Evolutionary conservation across 768 basidiomycete genomes (phyloP), one percentile per base, ranked within the genome.

Genomic region (Phaeolepiota aurea): DNA sequence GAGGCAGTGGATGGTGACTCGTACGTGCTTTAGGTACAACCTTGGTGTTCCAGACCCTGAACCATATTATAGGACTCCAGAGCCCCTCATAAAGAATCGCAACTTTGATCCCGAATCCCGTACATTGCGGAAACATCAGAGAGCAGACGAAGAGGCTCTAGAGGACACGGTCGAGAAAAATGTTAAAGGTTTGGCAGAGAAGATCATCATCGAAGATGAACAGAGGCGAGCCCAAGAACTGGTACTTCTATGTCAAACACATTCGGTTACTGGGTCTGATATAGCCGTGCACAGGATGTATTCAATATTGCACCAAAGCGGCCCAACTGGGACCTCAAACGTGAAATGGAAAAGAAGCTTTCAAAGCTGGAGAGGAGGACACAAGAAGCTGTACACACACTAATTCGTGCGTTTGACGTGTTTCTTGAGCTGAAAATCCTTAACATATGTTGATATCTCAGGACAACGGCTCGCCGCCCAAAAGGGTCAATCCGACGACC

Each of bases 231-330:
- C 77, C 9, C 85, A 94, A 58, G 94, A 98, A 51, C 68, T 98
- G 56, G 93, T 93, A 56, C 33, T 21, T 16, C 32, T 36, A 40
- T 20, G 37, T 33, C 16, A 32, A 38, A n/a, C 39, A 28, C 19
- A 25, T 20, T 31, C 20, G n/a, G n/a, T n/a, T 18, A 32, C 38
- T 32, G 23, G 47, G 16, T 23, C 35, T 22, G 37, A 18, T 34
- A 43, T 32, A 37, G 21, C 10, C 23, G 34, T 33, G n/a, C n/a
- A 30, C 30, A 94, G 92, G 89, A 94, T 56, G 70, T 96, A 33
- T 88, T 96, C 58, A 98, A 96, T 56, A 98, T 99, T 50, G 93
- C 92, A 16, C 96, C 96, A 3, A 97, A 93, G 72, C 76, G 92
- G 35, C 82, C 89, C 7, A 98, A 94, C 61, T 94, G 91, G 92